Base-by-base conservation (phyloP, 2,329 filamentous ascomycete species). In the Daldinia eschscholtzii region DNA sequence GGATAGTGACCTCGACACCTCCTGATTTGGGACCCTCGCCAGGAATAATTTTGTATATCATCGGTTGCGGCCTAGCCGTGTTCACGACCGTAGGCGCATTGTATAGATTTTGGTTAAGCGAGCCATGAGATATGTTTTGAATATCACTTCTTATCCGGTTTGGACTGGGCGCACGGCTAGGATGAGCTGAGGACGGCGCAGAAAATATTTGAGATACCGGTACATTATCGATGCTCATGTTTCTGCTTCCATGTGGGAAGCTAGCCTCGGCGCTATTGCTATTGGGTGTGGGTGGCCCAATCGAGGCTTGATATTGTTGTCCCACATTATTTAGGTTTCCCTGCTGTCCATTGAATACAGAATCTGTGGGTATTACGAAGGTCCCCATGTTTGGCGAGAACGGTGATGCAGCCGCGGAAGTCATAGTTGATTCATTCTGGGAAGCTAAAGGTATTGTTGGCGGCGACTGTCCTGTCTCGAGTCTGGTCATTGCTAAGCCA, bases 1-100 rank as follows among this genome's bases (percentile, higher is more conserved):
- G 84, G 63, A 96, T 88, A 0, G 93, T 95, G 2, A 97, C 93
- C 78, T 98, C 94, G 59, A 93, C 94, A 46, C 94, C 94, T 66
- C 94, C 94, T 39, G 88, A 89, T 65, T 90, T 92, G 6, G 94
- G 92, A 0, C 94, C 94, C 79, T 97, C 92, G 33, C 87, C 87
- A 0, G 94, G 94, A 39, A 96, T 93, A 68, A 97, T 86, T 78
- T 94, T 95, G 77, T 93, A 91, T 23, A 97, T 95, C 18, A 87
- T 87, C 1, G 91, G 88, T 2, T 87, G 83, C 0, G 73, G 62
- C 33, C 85, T 81, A n/a, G 85, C 81, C 48, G 84, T 83, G 56
- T 83, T 83, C 62, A 86, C 80, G 6, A 79, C 80, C 30, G 88
- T 77, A 30, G 87, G 83, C 35, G 87, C 79, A 20, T 80, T 79